Conservation (phyloP, 1,284 basidiomycete species). For the Sporisorium reilianum region DNA sequence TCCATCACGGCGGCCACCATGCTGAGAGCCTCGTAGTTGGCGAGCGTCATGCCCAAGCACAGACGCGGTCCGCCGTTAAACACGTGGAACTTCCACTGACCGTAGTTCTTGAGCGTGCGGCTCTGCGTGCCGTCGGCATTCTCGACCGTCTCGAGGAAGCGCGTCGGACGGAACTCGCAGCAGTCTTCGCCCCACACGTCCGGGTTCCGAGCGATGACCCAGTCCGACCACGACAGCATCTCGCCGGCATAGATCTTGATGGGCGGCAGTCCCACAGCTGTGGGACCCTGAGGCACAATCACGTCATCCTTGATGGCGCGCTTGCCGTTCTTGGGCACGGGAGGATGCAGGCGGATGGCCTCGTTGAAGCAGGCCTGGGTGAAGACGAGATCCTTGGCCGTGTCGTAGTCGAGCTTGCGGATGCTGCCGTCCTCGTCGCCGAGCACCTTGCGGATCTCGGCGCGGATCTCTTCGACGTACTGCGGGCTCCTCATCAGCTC, state of each 20-base stretch:
- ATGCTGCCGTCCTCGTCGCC: conserved; percentile 28
- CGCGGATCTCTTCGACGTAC: conserved; percentile 49
- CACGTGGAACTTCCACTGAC: conserved; percentile 61
- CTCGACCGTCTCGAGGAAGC: conserved; percentile 50
- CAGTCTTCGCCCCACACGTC: conserved; percentile 59
- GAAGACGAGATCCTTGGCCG: conserved; percentile 55
- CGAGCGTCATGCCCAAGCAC: conserved; percentile 61
- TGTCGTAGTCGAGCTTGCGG: conserved; percentile 51
- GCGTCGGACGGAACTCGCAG: conserved; percentile 52
- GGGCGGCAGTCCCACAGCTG: conserved; percentile 51
- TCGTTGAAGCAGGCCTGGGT: conserved; percentile 59
- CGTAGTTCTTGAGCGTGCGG: conserved; percentile 35
- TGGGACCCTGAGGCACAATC: conserved; percentile 51
- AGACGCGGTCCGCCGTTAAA: conserved; percentile 61
- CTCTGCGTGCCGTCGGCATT: conserved; percentile 29
- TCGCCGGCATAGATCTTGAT: conserved; percentile 55
- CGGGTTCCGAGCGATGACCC: conserved; percentile 58
- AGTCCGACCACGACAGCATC: conserved; percentile 58
- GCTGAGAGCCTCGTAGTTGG: conserved; percentile 56
- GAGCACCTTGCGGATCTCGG: conserved; percentile 43
- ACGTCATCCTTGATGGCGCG: conserved; percentile 55
- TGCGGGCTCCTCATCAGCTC: conserved; percentile 51
- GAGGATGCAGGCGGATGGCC: conserved; percentile 54
- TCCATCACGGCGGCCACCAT: conserved; percentile 36
- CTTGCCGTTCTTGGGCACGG: conserved; percentile 62